A percentile compares a stretch with the other conserved stretches of the same genome.
These are phyloP conservation scores for Clitopilus passeckerianus DNA, from an alignment of 768 basidiomycete species.

Conservation along the genomic window DNA sequence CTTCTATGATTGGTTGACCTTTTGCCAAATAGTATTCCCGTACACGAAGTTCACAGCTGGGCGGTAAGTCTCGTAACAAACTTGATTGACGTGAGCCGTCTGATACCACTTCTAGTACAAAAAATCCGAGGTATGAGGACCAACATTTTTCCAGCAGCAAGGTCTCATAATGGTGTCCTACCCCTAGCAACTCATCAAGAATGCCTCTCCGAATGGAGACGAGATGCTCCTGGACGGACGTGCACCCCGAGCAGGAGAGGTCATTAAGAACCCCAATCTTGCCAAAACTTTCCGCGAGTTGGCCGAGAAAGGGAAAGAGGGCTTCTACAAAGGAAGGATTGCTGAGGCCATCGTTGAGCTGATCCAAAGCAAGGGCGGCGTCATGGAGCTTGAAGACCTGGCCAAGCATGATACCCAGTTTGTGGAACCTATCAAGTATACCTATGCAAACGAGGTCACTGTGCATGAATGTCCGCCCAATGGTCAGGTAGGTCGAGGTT, in stretches of 20 bases:
- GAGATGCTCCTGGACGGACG: slow-evolving; percentile 86
- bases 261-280: slow-evolving; percentile 76
- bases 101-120: slow-evolving; percentile 38
- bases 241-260: slow-evolving; percentile 82
- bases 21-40: slow-evolving; percentile 59
- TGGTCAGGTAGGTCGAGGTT: slow-evolving; percentile 61
- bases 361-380: slow-evolving; percentile 80
- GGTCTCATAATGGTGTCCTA: slow-evolving; percentile 1
- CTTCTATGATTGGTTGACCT: no score
- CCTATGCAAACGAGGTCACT: slow-evolving; percentile 80
- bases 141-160: background rate
- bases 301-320: slow-evolving; percentile 79
- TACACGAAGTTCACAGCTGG: slow-evolving; percentile 74
- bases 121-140: slow-evolving; percentile 42
- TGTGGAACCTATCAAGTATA: slow-evolving; percentile 90
- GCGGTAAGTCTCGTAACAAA: slow-evolving; percentile 30
- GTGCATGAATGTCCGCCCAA: slow-evolving; percentile 98
- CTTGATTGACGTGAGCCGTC: background rate
- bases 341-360: slow-evolving; percentile 89
- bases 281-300: slow-evolving; percentile 81
- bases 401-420: slow-evolving; percentile 74
- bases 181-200: slow-evolving; percentile 58
- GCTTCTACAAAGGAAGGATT: slow-evolving; percentile 90
- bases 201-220: slow-evolving; percentile 77
- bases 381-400: slow-evolving; percentile 93